Percentiles rank a stretch among this genome's conserved stretches.
phyloP scores from a whole-genome alignment of 2,329 filamentous ascomycete genomes.

The Laburnicola sp. region DNA sequence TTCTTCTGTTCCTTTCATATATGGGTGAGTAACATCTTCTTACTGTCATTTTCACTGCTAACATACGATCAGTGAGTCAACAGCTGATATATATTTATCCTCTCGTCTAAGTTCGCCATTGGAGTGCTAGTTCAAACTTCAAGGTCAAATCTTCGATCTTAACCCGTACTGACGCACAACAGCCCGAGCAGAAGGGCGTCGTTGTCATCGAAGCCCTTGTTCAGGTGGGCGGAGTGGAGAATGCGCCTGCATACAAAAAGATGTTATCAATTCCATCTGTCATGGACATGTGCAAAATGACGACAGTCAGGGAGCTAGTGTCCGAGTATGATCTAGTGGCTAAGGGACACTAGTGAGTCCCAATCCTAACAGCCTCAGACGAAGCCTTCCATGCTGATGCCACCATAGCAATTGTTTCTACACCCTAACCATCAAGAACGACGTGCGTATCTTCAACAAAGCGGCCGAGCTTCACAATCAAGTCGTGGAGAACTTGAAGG shows the following conservation, averaged over 20 bases:
- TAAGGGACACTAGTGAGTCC: constrained; percentile 8
- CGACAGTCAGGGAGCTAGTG: constrained; percentile 5
- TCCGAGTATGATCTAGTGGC: constrained; percentile 3
- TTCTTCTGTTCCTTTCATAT: constrained; percentile 8
- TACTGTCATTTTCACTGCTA: not conserved
- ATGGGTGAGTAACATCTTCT: not conserved
- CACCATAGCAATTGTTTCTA: constrained; percentile 17
- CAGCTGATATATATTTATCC: not conserved
- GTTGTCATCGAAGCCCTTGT: constrained; percentile 3
- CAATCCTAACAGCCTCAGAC: not conserved
- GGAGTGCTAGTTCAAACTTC: not conserved
- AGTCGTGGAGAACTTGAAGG: constrained; percentile 41
- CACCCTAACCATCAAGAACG: constrained; percentile 38
- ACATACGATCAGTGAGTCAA: not conserved
- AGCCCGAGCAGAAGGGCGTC: constrained; percentile 6
- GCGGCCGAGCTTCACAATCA: constrained; percentile 47
- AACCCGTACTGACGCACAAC: not conserved
- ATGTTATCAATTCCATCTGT: not conserved
- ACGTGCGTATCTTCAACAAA: constrained; percentile 41
- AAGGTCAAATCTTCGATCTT: not conserved
- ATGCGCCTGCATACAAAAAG: constrained; percentile 7
- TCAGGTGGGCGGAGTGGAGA: not conserved
- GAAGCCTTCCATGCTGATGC: not conserved
- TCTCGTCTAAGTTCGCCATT: not conserved
- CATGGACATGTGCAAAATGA: constrained; percentile 10